Conservation (phyloP, 2,329 filamentous ascomycete genomes). For the Aspergillus alliaceus region DNA sequence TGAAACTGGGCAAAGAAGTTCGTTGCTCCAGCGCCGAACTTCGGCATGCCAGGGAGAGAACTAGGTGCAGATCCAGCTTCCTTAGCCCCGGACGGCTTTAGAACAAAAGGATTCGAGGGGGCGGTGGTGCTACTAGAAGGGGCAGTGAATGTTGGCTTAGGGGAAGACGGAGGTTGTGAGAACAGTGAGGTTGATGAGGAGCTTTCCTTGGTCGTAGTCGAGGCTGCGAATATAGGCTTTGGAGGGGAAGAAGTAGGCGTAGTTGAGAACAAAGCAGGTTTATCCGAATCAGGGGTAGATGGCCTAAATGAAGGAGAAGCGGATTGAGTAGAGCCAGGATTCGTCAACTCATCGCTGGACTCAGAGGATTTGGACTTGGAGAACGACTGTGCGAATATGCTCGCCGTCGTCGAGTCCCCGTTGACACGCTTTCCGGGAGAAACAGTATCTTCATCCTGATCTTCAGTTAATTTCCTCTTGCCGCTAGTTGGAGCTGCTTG, state of each 20-base stretch:
- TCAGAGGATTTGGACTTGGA: conserved; percentile 23
- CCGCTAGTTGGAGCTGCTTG: conserved; percentile 6
- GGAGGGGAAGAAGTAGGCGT: conserved; percentile 21
- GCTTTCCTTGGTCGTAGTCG: conserved; percentile 9
- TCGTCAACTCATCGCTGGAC: conserved; percentile 6
- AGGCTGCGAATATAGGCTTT: conserved; percentile 20
- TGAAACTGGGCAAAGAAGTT: conserved; percentile 48
- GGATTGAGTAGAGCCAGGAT: conserved; percentile 5
- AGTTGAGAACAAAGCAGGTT: conserved; percentile 21
- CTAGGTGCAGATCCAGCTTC: conserved; percentile 8
- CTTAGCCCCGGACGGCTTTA: conserved; percentile 17
- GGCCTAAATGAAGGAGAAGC: conserved; percentile 14
- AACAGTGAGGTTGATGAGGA: conserved; percentile 12
- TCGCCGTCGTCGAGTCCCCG: conserved; percentile 28
- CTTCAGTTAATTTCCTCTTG: conserved; percentile 24
- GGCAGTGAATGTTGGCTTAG: conserved; percentile 15
- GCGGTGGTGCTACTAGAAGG: conserved; percentile 7
- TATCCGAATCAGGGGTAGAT: conserved; percentile 17
- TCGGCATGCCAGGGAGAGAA: conserved; percentile 29
- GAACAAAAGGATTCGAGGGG: conserved; percentile 21
- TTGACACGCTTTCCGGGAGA: conserved; percentile 21
- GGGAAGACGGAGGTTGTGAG: conserved; percentile 9
- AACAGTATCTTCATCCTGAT: conserved; percentile 11
- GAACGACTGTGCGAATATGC: conserved; percentile 31
- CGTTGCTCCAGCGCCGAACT: conserved; percentile 31